Evolutionary conservation across 805 yeast species (phyloP), one percentile per base, ranked within the genome.

Genomic region (Sugiyamaella valdiviana): DNA sequence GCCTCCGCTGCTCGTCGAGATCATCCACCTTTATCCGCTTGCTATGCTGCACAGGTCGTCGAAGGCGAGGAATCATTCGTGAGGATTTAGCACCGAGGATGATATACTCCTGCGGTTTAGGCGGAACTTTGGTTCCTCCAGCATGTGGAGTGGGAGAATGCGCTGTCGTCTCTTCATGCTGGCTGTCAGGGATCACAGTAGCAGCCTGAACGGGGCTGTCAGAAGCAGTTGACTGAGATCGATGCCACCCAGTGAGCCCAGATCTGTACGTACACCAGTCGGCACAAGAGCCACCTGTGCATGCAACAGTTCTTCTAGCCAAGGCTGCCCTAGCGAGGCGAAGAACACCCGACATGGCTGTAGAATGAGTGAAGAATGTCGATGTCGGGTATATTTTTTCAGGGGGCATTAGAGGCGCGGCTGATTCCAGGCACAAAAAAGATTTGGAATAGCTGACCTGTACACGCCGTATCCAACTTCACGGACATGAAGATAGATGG

Each of bases 11-110:
- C 17, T 47, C 51, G 24, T 57, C 57, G 26, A 54, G 36, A 10
- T 49, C 53, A 20, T 50, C 57, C 4, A 51, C 41, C 38, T 42
- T 44, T 26, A 51, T 40, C 16, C 15, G 20, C 36, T 29, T 15
- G n/a, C 15, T 17, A n/a, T 32, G 38, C 19, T 36, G 29, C 15
- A 19, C 26, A 2, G 57, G 57, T 16, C 50, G 15, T 22, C 24
- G 39, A 26, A 7, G 17, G 15, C 41, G 38, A 6, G 60, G 60
- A 5, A 55, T 44, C 10, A 55, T 42, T 17, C 53, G 35, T 9
- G 60, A 51, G 9, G 47, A 29, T 14, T 42, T 38, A 9, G 62
- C 59, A 1, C 57, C 58, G 2, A 58, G 51, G 20, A 58, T 51
- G 26, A 58, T 54, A 36, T 52, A 57, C 6, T 50, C 46, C 26